Evolutionary conservation across 129 eudicot species (phyloP).

Genomic region (Tanacetum coccineum): DNA sequence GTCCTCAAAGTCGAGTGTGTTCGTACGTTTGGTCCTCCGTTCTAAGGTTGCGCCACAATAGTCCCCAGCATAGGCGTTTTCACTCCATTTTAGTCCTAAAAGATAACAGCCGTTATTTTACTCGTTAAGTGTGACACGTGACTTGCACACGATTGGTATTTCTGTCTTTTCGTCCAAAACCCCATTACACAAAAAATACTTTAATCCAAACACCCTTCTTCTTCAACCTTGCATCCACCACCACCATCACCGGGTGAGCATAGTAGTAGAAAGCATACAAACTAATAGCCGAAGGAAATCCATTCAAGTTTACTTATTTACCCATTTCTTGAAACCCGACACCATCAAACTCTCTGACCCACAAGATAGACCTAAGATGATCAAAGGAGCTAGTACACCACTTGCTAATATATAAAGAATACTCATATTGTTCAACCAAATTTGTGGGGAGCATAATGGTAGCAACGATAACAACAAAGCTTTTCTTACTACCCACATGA

Average conservation of each 20-base stretch:
- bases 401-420: constrained; percentile 76
- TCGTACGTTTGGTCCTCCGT: too few relatives aligned
- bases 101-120: too few relatives aligned
- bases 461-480: constrained; percentile 63
- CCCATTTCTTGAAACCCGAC: constrained; percentile 70
- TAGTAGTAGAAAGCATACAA: constrained; percentile 86
- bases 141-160: too few relatives aligned
- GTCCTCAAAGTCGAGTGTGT: too few relatives aligned
- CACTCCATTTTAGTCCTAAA: too few relatives aligned
- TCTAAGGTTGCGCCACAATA: too few relatives aligned
- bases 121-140: too few relatives aligned
- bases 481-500: constrained; percentile 48
- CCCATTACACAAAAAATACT: too few relatives aligned
- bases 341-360: constrained; percentile 81
- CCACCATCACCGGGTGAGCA: constrained; percentile 98
- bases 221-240: too few relatives aligned
- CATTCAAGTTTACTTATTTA: constrained; percentile 40
- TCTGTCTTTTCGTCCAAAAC: too few relatives aligned
- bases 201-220: too few relatives aligned
- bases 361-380: constrained; percentile 60
- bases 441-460: constrained; percentile 67
- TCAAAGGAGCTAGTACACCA: constrained; percentile 74
- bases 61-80: too few relatives aligned
- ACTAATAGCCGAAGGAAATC: constrained; percentile 81
- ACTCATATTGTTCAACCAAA: constrained; percentile 71